phyloP scores from a whole-genome alignment of 2,329 filamentous ascomycete species.

The Ilyonectria mors-panacis region DNA sequence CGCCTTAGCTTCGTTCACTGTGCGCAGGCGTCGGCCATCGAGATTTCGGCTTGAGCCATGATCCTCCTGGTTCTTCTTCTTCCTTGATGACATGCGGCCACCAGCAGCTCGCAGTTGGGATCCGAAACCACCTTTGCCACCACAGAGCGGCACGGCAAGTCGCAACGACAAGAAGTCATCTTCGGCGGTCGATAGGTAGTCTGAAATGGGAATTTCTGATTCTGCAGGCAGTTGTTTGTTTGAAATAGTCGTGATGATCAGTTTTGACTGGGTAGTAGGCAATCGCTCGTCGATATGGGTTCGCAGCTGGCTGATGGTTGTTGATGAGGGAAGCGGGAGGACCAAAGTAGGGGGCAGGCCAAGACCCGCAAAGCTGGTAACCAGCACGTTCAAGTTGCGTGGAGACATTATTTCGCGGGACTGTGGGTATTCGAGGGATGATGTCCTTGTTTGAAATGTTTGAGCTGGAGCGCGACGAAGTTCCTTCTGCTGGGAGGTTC shows the following conservation, averaged over 20 bases:
- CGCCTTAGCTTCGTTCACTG: constrained; percentile 94
- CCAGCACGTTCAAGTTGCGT: constrained; percentile 81
- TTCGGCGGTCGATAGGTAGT: constrained; percentile 69
- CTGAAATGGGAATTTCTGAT: constrained; percentile 70
- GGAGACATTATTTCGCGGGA: constrained; percentile 63
- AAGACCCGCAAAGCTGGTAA: constrained; percentile 88
- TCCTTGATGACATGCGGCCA: constrained; percentile 96
- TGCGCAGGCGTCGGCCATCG: constrained; percentile 90
- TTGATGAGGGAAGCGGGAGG: constrained; percentile 77
- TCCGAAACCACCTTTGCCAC: constrained; percentile 98
- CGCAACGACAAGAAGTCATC: constrained; percentile 87
- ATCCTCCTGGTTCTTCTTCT: constrained; percentile 87
- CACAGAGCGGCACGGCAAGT: constrained; percentile 83
- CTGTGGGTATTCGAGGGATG: background rate
- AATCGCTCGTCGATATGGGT: constrained; percentile 73
- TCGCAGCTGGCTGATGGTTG: constrained; percentile 78
- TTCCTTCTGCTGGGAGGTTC: constrained; percentile 1
- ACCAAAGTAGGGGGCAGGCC: constrained; percentile 86
- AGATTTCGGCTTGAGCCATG: constrained; percentile 94
- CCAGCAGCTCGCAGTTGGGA: constrained; percentile 97
- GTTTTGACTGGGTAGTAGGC: constrained; percentile 69
- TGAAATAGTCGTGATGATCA: constrained; percentile 86
- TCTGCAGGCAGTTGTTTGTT: constrained; percentile 77
- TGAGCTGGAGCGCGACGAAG: background rate
- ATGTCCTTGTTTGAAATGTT: constrained; percentile 11